Conservation (phyloP, 805 yeast species). For the Pichia cabralensis region DNA sequence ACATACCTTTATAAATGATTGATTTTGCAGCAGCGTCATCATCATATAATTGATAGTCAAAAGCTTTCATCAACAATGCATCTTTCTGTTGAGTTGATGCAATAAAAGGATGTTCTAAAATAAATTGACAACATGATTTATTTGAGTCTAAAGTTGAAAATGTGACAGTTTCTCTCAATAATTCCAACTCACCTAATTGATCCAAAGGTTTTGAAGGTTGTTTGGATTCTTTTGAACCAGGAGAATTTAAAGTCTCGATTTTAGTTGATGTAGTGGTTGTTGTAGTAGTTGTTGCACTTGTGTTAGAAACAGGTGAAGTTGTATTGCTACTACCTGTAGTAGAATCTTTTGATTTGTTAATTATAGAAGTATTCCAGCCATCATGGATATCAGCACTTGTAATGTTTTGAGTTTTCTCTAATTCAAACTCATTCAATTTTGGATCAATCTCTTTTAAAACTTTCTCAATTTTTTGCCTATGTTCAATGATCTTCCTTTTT, state of each 20-base stretch:
- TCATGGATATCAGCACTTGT: constrained; percentile 87
- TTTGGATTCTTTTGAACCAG: constrained; percentile 10
- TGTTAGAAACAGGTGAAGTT: background rate
- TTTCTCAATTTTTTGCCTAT: constrained; percentile 59
- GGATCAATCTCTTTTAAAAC: constrained; percentile 54
- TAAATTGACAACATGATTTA: constrained; percentile 38
- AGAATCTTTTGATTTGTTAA: constrained; percentile 38
- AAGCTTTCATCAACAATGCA: constrained; percentile 85
- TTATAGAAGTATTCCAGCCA: constrained; percentile 79
- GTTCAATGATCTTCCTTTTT: constrained; percentile 40
- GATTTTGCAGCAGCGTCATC: constrained; percentile 45
- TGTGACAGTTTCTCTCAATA: constrained; percentile 53
- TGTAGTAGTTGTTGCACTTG: background rate
- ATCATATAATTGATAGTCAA: constrained; percentile 66
- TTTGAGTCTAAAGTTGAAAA: constrained; percentile 51
- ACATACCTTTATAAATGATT: constrained; percentile 69
- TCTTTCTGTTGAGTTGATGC: constrained; percentile 82
- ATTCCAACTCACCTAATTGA: constrained; percentile 38
- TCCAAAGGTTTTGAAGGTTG: constrained; percentile 25
- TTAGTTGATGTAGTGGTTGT: background rate
- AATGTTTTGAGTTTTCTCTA: constrained; percentile 66
- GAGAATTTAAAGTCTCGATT: constrained; percentile 7
- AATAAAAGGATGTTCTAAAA: constrained; percentile 54
- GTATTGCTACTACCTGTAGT: background rate
- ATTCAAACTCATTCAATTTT: constrained; percentile 55